These are phyloP conservation scores for Salisapilia sapeloensis DNA, from an alignment of 352 stramenopile species.

Conservation along the genomic window DNA sequence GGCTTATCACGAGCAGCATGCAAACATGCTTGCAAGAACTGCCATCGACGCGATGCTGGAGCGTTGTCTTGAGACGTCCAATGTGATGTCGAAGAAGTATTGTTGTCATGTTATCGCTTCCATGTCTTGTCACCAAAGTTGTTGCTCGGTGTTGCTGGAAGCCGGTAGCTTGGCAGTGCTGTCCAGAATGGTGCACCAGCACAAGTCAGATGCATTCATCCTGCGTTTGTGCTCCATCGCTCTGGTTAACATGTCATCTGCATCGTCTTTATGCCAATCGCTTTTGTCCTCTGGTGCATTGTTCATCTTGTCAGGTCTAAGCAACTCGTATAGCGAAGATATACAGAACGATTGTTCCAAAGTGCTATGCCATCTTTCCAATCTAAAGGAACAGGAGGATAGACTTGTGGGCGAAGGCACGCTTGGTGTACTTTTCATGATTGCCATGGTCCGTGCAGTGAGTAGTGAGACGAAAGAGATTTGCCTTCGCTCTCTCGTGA, in stretches of 20 bases:
- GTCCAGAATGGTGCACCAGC: slow-evolving; percentile 28
- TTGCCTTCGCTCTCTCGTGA: slow-evolving; percentile 41
- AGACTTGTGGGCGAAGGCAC: slow-evolving; percentile 36
- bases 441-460: slow-evolving; percentile 54
- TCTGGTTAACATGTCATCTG: slow-evolving; percentile 42
- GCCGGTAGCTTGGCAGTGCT: slow-evolving; percentile 37
- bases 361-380: slow-evolving; percentile 59
- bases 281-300: slow-evolving; percentile 31
- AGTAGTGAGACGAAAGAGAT: slow-evolving; percentile 45
- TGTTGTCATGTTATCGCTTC: slow-evolving; percentile 64
- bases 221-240: slow-evolving; percentile 54
- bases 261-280: slow-evolving; percentile 22
- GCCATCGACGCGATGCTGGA: slow-evolving; percentile 32
- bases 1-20: slow-evolving; percentile 44
- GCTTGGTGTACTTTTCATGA: slow-evolving; percentile 59
- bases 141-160: slow-evolving; percentile 25
- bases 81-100: slow-evolving; percentile 47
- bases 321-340: slow-evolving; percentile 73
- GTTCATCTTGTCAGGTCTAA: slow-evolving; percentile 28
- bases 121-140: slow-evolving; percentile 49
- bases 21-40: slow-evolving; percentile 29
- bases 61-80: slow-evolving; percentile 37
- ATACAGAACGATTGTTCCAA: slow-evolving; percentile 57
- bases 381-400: slow-evolving; percentile 21
- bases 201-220: slow-evolving; percentile 24